Conservation (phyloP, 2,329 filamentous ascomycete genomes). For the Knufia petricola region DNA sequence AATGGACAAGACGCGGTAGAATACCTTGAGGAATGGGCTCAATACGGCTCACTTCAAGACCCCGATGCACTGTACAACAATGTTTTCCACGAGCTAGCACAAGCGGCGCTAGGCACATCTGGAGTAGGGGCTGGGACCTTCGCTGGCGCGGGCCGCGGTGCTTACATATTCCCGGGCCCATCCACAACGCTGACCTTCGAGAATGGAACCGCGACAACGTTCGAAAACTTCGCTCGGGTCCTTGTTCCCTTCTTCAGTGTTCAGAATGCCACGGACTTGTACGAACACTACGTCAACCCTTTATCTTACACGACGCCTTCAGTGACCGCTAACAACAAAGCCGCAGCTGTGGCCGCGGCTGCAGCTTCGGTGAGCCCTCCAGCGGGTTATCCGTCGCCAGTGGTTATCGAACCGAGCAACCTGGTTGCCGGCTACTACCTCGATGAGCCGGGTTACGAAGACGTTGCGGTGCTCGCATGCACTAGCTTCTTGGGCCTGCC, state of each 20-base stretch:
- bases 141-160: conserved; percentile 10
- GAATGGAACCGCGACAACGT: conserved; percentile 25
- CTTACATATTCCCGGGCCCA: conserved; percentile 24
- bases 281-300: conserved; percentile 27
- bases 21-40: conserved; percentile 23
- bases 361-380: conserved; percentile 5
- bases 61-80: conserved; percentile 28
- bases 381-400: conserved; percentile 31
- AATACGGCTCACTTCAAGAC: conserved; percentile 20
- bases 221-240: conserved; percentile 23
- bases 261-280: conserved; percentile 33
- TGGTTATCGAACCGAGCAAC: conserved; percentile 27
- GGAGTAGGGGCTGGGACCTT: conserved; percentile 3
- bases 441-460: conserved; percentile 30
- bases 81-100: conserved; percentile 23
- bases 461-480: conserved; percentile 40
- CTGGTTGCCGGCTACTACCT: conserved; percentile 40
- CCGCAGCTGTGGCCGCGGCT: conserved; percentile 1
- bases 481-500: conserved; percentile 29
- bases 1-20: conserved; percentile 25
- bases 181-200: conserved; percentile 25
- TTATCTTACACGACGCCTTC: not conserved
- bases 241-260: conserved; percentile 28
- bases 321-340: conserved; percentile 2
- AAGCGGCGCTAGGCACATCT: not conserved